A percentile compares a stretch with the other conserved stretches of the same genome.
phyloP scores from a whole-genome alignment of 2,329 filamentous ascomycete species.

The Colletotrichum sp. region DNA sequence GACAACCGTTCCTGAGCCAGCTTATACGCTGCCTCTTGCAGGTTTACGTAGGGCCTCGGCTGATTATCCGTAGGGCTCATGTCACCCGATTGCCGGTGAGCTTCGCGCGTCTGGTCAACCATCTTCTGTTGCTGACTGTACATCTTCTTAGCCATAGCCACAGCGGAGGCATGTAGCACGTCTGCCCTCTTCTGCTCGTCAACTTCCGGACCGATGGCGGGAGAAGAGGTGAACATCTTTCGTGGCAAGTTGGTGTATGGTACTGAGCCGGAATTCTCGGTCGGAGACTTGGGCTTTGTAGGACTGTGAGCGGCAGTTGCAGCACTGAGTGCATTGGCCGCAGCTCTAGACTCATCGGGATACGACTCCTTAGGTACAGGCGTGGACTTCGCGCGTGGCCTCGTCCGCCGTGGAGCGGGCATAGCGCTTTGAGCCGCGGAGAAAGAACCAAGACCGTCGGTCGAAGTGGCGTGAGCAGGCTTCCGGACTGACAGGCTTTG shows the following conservation, averaged over 20 bases:
- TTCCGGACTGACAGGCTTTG: conserved; percentile 34
- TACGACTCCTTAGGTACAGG: conserved; percentile 55
- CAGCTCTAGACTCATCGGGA: conserved; percentile 64
- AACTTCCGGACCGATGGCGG: conserved; percentile 72
- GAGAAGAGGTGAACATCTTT: conserved; percentile 79
- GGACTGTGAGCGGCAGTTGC: conserved; percentile 71
- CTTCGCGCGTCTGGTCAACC: conserved; percentile 54
- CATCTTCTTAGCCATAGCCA: conserved; percentile 91
- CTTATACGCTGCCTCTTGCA: conserved; percentile 88
- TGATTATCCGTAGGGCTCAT: conserved; percentile 41
- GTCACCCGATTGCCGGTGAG: conserved; percentile 36
- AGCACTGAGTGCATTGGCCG: conserved; percentile 73
- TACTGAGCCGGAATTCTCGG: conserved; percentile 68
- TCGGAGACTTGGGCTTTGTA: conserved; percentile 47
- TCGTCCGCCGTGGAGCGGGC: conserved; percentile 47
- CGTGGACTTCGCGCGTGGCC: conserved; percentile 69
- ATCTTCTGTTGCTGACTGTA: conserved; percentile 73
- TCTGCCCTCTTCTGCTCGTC: conserved; percentile 78
- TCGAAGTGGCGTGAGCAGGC: conserved; percentile 35
- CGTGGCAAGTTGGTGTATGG: conserved; percentile 71
- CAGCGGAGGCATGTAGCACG: conserved; percentile 78
- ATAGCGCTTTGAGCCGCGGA: conserved; percentile 81
- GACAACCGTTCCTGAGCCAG: conserved; percentile 83
- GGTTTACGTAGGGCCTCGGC: conserved; percentile 62
- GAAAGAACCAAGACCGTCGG: conserved; percentile 59